phyloP scores from a whole-genome alignment of 2,329 filamentous ascomycete genomes.

The Aureobasidium sp. region DNA sequence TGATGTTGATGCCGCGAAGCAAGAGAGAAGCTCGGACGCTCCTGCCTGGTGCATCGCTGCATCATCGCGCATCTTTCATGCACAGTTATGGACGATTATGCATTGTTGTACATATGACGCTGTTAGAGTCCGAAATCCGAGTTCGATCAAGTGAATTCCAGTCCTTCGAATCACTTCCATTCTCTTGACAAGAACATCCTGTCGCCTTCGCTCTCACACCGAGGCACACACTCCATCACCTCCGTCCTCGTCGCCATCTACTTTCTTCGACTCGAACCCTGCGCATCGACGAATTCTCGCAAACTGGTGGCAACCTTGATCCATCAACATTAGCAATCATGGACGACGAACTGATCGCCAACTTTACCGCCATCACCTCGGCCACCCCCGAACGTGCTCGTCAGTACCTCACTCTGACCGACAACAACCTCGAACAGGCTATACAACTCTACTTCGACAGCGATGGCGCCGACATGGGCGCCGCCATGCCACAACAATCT shows the following conservation, averaged over 20 bases:
- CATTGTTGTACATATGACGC: background rate
- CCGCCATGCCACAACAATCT: constrained; percentile 25
- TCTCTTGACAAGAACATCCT: background rate
- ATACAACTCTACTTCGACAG: constrained; percentile 87
- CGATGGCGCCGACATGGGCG: constrained; percentile 56
- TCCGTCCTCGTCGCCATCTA: background rate
- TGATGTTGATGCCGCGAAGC: background rate
- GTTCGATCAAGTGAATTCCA: constrained; percentile 3
- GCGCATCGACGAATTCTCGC: background rate
- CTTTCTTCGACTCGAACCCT: background rate
- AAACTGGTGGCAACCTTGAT: constrained; percentile 3
- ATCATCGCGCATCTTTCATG: background rate
- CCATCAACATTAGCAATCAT: constrained; percentile 6
- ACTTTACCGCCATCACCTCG: constrained; percentile 76
- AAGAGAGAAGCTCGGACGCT: background rate
- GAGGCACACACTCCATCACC: background rate
- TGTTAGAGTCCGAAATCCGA: constrained; percentile 1
- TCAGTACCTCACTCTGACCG: constrained; percentile 78
- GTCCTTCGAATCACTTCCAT: constrained; percentile 9
- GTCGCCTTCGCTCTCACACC: background rate
- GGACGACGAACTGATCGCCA: constrained; percentile 55
- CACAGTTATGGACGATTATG: background rate
- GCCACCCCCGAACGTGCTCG: constrained; percentile 64
- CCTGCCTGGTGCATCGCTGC: background rate
- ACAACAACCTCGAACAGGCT: constrained; percentile 74